A percentile compares a stretch with the other conserved stretches of the same genome.
Evolutionary conservation across 192 early-diverging fungal species (phyloP).

Genomic region (Piromyces finnis): DNA sequence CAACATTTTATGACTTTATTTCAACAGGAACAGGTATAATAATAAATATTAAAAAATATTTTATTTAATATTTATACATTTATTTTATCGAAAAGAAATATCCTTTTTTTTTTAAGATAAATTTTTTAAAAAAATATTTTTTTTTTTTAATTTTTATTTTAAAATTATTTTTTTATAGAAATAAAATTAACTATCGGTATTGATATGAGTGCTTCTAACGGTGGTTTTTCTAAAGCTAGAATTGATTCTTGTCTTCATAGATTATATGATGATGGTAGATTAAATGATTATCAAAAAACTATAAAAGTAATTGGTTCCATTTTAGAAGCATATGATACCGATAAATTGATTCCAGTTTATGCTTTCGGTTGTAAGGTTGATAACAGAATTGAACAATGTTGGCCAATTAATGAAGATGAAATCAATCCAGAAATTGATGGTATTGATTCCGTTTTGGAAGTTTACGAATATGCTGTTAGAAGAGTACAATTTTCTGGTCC

Average conservation of each 20-base stretch:
- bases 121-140: neutral
- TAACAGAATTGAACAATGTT: slow-evolving; percentile 15
- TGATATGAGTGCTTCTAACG: slow-evolving; percentile 35
- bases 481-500: slow-evolving; percentile 22
- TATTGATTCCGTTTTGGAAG: slow-evolving; percentile 19
- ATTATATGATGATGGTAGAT: slow-evolving; percentile 2
- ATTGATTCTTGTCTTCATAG: slow-evolving; percentile 22
- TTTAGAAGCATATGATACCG: slow-evolving; percentile 23
- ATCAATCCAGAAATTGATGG: slow-evolving; percentile 27
- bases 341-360: slow-evolving; percentile 24
- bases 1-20: neutral
- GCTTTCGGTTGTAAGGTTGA: slow-evolving; percentile 29
- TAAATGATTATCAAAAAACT: slow-evolving; percentile 26
- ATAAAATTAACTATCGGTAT: slow-evolving; percentile 23
- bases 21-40: neutral
- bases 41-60: neutral
- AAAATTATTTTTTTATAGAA: no score
- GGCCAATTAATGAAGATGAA: slow-evolving; percentile 18
- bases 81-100: no score
- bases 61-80: no score
- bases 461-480: slow-evolving; percentile 16
- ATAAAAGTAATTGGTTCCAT: slow-evolving; percentile 18
- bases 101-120: no score
- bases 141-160: neutral
- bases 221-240: slow-evolving; percentile 12